Evolutionary conservation across 768 basidiomycete species (phyloP), one percentile per base, ranked within the genome.

Genomic region (Xerocomellus dryophilus): DNA sequence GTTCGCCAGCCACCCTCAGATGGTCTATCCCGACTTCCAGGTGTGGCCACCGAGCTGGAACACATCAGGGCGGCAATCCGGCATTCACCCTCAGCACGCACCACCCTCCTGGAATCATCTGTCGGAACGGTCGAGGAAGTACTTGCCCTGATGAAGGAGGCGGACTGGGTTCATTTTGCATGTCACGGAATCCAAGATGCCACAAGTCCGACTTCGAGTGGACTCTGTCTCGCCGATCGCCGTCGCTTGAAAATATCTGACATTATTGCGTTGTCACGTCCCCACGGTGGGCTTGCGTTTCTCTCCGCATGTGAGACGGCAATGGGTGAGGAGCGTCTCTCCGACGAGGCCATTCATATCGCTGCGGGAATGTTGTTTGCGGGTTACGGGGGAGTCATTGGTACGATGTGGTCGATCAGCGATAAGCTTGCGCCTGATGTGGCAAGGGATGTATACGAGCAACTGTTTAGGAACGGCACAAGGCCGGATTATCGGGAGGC

Each of bases 241-340:
- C 44, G 38, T 15, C 23, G 41, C 1, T 36, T 54, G 18, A 48
- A 23, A 10, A 7, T 56, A 10, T 20, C 39, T 2, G 50, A 45
- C 39, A 56, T 56, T 35, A 51, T 56, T 1, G 32, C 38, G 8
- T 18, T 45, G 12, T 45, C 50, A 8, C 32, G 36, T 6, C 59
- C 27, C 40, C 69, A 7, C 31, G 65, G 42, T 40, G 50, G 68
- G 35, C 64, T 79, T 42, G 77, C 72, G 0, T 75, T 76, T 55
- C 71, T 80, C 8, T 76, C 77, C 10, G 77, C 77, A 2, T 78
- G 75, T 58, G 69, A 79, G 47, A 78, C 32, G 32, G 32, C 32
- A 2, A 34, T 6, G 32, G 32, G 32, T 6, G 32, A 34, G 10
- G 12, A 32, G 12, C 8, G 32, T 34, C 32, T 34, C 14, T 14